Conservation (phyloP, 1,139 yeast species). For the Yamadazyma atmosphaerica region DNA sequence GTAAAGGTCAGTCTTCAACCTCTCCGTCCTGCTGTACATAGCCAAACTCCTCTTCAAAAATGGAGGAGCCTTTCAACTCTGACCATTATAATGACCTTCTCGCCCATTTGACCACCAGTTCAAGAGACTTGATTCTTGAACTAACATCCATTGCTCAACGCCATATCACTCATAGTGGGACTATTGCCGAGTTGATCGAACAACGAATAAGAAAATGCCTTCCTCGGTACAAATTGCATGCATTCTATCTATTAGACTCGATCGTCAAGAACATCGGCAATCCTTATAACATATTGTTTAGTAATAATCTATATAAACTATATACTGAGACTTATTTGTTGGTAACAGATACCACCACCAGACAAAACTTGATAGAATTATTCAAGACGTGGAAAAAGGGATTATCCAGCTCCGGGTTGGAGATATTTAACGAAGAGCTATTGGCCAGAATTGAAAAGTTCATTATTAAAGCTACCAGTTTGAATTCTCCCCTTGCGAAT, state of each 20-base stretch:
- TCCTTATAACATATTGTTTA: constrained; percentile 43
- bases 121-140: constrained; percentile 40
- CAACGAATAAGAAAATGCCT: constrained; percentile 35
- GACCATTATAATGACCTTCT: constrained; percentile 34
- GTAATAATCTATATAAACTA: constrained; percentile 30
- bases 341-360: constrained; percentile 40
- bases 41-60: no score
- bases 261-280: constrained; percentile 45
- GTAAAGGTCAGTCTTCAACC: not conserved
- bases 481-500: constrained; percentile 8
- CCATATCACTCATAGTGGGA: constrained; percentile 29
- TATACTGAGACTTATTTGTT: constrained; percentile 42
- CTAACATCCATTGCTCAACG: constrained; percentile 40
- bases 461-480: constrained; percentile 39
- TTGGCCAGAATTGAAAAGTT: constrained; percentile 38
- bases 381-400: constrained; percentile 43
- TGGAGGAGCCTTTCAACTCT: constrained; percentile 25
- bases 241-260: constrained; percentile 43
- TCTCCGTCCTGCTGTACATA: no score
- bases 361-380: constrained; percentile 37
- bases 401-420: constrained; percentile 34
- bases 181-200: constrained; percentile 34
- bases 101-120: constrained; percentile 36
- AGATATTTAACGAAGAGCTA: constrained; percentile 32
- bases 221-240: constrained; percentile 40